Percentiles rank a stretch among this genome's conserved stretches.
These are phyloP conservation scores for Lasiodiplodia sp. DNA, from an alignment of 2,329 filamentous ascomycete species.

Conservation along the genomic window DNA sequence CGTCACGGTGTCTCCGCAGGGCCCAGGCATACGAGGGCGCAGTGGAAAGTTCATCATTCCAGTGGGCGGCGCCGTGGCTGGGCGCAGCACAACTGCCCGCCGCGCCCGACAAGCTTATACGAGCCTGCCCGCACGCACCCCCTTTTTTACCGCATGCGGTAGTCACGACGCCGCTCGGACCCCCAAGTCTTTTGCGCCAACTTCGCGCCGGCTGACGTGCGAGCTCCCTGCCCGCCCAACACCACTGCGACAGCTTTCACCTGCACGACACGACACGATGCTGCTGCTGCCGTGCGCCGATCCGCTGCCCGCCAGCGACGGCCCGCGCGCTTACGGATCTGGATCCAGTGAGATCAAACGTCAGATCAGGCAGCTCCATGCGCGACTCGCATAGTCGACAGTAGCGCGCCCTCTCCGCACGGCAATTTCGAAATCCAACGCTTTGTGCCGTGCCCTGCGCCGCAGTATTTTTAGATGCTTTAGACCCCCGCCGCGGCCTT, in stretches of 20 bases:
- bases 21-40: constrained; percentile 21
- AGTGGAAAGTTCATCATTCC: constrained; percentile 13
- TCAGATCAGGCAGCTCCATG: not conserved
- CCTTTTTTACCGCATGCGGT: constrained; percentile 21
- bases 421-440: constrained; percentile 1
- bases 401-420: constrained; percentile 7
- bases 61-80: constrained; percentile 17
- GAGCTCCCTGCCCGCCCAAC: not conserved
- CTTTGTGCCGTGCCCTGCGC: not conserved
- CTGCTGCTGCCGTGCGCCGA: not conserved
- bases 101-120: constrained; percentile 19
- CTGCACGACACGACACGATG: no score
- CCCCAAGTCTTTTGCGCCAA: constrained; percentile 5
- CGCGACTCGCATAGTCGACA: not conserved
- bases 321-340: no score
- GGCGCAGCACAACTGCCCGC: constrained; percentile 2
- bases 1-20: constrained; percentile 10
- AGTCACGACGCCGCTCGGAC: not conserved
- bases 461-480: constrained; percentile 17
- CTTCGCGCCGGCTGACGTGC: constrained; percentile 1
- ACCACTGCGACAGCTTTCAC: not conserved
- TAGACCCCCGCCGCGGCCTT: not conserved
- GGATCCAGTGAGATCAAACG: not conserved
- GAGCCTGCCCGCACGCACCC: constrained; percentile 5
- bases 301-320: not conserved